Evolutionary conservation across 1,284 basidiomycete genomes (phyloP).

Genomic region (Ustilago xerochloae): DNA sequence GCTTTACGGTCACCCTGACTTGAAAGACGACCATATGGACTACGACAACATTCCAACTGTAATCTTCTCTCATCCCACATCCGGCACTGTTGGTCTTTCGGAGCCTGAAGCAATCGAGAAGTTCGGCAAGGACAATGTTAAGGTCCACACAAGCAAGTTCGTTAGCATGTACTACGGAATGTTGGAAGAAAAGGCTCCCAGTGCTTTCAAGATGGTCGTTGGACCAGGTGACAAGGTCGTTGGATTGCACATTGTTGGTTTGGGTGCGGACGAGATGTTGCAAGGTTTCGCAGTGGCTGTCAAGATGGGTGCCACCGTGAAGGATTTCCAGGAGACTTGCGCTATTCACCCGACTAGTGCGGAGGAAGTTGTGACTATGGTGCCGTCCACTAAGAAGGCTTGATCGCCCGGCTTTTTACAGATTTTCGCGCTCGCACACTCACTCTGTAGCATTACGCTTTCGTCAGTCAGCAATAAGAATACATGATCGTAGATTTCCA

Average conservation of each 20-base stretch:
- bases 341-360: constrained; percentile 67
- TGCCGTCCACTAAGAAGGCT: constrained; percentile 36
- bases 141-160: constrained; percentile 80
- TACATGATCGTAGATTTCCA: neutral
- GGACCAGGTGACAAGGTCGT: constrained; percentile 93
- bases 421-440: neutral
- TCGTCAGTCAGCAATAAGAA: no score
- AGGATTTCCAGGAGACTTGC: constrained; percentile 66
- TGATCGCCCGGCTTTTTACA: neutral
- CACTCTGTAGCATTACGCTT: no score
- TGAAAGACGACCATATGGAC: constrained; percentile 85
- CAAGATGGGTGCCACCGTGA: constrained; percentile 82
- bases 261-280: constrained; percentile 84
- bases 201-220: constrained; percentile 89
- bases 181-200: constrained; percentile 72
- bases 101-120: constrained; percentile 88
- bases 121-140: constrained; percentile 85
- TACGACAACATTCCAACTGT: constrained; percentile 86
- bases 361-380: constrained; percentile 62
- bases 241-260: constrained; percentile 90
- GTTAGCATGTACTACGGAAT: constrained; percentile 67
- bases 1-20: constrained; percentile 85
- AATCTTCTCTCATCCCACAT: constrained; percentile 58
- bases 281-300: constrained; percentile 95
- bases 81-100: constrained; percentile 71